phyloP scores from a whole-genome alignment of 1,284 basidiomycete genomes.

The Malassezia restricta region DNA sequence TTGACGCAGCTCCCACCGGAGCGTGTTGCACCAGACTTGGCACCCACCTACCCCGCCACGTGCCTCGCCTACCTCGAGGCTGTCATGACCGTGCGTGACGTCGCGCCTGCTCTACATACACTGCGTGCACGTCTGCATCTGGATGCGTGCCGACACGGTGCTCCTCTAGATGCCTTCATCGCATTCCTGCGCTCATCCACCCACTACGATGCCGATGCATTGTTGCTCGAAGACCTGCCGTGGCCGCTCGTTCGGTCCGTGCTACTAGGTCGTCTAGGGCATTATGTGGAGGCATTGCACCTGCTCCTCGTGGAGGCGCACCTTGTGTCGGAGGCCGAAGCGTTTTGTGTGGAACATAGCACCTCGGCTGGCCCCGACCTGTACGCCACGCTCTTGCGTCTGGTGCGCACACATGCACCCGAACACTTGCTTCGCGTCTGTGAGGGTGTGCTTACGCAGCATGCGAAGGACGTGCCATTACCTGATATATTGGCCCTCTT shows the following conservation, averaged over 20 bases:
- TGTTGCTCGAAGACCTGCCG: constrained; percentile 52
- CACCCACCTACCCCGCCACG: constrained; percentile 54
- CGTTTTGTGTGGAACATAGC: constrained; percentile 42
- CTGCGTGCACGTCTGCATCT: constrained; percentile 76
- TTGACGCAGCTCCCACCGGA: constrained; percentile 54
- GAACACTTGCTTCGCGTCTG: constrained; percentile 48
- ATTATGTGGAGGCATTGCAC: constrained; percentile 81
- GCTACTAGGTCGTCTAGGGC: constrained; percentile 72
- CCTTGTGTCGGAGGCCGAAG: constrained; percentile 73
- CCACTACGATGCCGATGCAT: constrained; percentile 63
- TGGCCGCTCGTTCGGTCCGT: constrained; percentile 67
- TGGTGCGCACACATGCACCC: constrained; percentile 24
- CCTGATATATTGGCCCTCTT: constrained; percentile 69
- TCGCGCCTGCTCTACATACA: constrained; percentile 64
- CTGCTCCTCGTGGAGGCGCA: constrained; percentile 77
- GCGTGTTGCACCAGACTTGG: constrained; percentile 51
- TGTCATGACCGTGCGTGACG: constrained; percentile 59
- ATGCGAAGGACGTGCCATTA: constrained; percentile 68
- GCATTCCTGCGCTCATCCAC: constrained; percentile 62
- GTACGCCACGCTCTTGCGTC: constrained; percentile 64
- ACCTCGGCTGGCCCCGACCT: constrained; percentile 47
- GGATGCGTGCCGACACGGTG: constrained; percentile 53
- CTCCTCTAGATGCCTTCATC: constrained; percentile 54
- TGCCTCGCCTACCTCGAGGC: constrained; percentile 76
- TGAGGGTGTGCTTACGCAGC: constrained; percentile 66